Conservation (phyloP, 139 green algal species). For the Yamagishiella unicocca region DNA sequence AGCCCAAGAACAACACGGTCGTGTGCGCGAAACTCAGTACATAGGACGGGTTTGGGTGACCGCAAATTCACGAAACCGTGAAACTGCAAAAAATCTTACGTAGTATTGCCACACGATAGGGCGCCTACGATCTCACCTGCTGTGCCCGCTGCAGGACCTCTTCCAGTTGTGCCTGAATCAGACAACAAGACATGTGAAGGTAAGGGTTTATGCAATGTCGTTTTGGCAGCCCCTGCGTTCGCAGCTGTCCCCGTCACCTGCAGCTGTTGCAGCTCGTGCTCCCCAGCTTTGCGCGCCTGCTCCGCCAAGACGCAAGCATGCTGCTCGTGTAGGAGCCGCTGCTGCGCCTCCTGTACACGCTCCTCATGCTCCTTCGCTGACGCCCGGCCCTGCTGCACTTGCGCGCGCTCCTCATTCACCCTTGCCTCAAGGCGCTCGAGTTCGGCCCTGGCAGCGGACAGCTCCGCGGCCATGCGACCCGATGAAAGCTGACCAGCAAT, state of each 20-base stretch:
- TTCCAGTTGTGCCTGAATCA: constrained; percentile 15
- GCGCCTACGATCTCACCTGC: no score
- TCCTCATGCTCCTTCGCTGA: not conserved
- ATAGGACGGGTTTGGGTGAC: no score
- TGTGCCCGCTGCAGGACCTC: constrained; percentile 34
- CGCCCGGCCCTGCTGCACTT: not conserved
- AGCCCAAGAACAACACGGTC: no score
- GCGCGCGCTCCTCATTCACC: not conserved
- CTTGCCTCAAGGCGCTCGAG: not conserved
- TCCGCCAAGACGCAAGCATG: not conserved
- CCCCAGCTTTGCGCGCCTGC: not conserved
- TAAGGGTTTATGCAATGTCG: no score
- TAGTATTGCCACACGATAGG: no score
- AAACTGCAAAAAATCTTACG: no score
- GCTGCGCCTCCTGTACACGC: not conserved
- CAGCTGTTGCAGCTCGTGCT: constrained; percentile 33
- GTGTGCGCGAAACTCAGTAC: no score
- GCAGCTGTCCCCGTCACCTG: not conserved
- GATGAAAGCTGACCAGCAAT: constrained; percentile 32
- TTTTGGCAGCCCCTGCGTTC: not conserved
- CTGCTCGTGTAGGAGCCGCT: not conserved
- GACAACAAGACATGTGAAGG: not conserved
- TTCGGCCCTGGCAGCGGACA: not conserved
- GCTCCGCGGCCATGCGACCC: not conserved
- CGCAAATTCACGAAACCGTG: no score